Evolutionary conservation across 176 grass and related monocot species (phyloP).

Genomic region (Pontederia crassipes): DNA sequence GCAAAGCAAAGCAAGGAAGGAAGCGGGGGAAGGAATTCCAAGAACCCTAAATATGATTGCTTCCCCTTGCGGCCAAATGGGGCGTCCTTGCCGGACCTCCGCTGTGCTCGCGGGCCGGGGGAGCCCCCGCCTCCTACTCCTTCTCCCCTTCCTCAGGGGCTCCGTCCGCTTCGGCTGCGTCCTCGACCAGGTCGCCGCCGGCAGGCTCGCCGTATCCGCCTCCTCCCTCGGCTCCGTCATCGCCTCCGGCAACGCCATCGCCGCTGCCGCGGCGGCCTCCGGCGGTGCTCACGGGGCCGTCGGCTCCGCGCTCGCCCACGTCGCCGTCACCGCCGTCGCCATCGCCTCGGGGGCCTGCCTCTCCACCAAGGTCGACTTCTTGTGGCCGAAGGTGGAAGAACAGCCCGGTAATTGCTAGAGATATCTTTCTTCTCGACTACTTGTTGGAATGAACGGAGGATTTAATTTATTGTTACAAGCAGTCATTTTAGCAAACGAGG

Average conservation of each 20-base stretch:
- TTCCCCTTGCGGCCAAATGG: constrained; percentile 6
- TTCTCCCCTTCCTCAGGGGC: constrained; percentile 14
- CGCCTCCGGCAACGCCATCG: constrained; percentile 65
- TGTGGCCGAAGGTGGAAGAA: constrained; percentile 79
- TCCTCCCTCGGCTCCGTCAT: constrained; percentile 47
- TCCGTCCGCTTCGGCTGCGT: constrained; percentile 49
- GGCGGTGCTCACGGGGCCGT: constrained; percentile 66
- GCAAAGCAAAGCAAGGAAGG: neutral
- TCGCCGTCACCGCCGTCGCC: constrained; percentile 86
- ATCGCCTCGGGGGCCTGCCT: constrained; percentile 94
- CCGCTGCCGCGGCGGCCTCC: constrained; percentile 39
- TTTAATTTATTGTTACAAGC: too few species aligned
- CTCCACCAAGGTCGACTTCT: constrained; percentile 92
- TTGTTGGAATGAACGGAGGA: too few species aligned
- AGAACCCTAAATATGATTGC: neutral
- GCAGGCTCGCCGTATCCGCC: constrained; percentile 27
- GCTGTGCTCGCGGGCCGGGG: constrained; percentile 42
- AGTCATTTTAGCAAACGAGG: too few species aligned
- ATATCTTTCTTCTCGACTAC: too few species aligned
- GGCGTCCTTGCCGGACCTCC: constrained; percentile 8
- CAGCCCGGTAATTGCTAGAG: constrained; percentile 39
- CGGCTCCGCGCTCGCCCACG: constrained; percentile 67
- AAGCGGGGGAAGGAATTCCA: neutral
- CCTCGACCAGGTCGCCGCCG: constrained; percentile 48
- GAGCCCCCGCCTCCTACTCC: constrained; percentile 27